Percentiles rank a stretch among this genome's conserved stretches.
phyloP scores from a whole-genome alignment of 805 yeast genomes.

The Hanseniaspora lachancei region DNA sequence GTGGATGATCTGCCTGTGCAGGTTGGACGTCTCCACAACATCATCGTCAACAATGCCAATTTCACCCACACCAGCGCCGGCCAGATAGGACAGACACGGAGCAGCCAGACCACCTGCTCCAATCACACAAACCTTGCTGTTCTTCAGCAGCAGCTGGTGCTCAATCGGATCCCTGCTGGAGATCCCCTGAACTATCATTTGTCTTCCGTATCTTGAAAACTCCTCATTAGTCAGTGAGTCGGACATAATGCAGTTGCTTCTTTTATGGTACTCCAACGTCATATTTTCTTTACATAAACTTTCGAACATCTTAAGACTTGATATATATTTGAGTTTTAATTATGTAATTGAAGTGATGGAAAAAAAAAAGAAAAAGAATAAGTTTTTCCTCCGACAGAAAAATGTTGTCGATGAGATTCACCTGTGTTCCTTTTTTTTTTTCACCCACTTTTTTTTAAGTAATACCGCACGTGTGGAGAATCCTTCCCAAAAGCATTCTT shows the following conservation, averaged over 20 bases:
- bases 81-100: conserved; percentile 73
- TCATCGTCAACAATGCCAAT: conserved; percentile 86
- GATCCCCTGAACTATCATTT: conserved; percentile 44
- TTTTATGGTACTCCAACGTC: too few species aligned
- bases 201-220: conserved; percentile 78
- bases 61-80: conserved; percentile 76
- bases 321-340: too few species aligned
- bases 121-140: conserved; percentile 53
- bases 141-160: conserved; percentile 44
- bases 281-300: too few species aligned
- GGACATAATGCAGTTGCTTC: not conserved
- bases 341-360: too few species aligned
- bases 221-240: conserved; percentile 42
- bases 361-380: conserved; percentile 14
- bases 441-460: not conserved
- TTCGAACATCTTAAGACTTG: too few species aligned
- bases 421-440: too few species aligned
- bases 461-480: not conserved
- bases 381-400: conserved; percentile 21
- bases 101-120: conserved; percentile 98
- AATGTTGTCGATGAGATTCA: too few species aligned
- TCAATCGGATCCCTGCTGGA: conserved; percentile 20
- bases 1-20: conserved; percentile 84
- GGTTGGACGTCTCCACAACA: conserved; percentile 65
- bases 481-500: too few species aligned